Percentiles rank a stretch among this genome's conserved stretches.
Conservation (phyloP, 306 rosid species). For the Delonix regia region DNA sequence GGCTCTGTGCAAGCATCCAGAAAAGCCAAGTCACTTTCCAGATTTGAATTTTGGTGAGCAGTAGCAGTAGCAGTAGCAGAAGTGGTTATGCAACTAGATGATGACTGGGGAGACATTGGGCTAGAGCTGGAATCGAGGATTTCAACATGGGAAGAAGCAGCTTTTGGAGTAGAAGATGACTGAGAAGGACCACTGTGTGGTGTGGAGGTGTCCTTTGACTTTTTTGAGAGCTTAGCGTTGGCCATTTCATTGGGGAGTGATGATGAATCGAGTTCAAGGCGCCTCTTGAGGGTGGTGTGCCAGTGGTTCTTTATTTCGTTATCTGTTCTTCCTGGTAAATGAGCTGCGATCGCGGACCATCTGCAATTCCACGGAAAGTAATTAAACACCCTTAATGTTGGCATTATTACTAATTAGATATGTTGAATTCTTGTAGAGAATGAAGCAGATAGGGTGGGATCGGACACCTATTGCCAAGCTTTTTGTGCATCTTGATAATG, state of each 20-base stretch:
- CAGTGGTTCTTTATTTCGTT: constrained; percentile 80
- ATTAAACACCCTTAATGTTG: neutral
- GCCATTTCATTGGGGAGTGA: neutral
- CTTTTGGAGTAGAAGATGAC: no score
- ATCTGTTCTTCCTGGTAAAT: constrained; percentile 74
- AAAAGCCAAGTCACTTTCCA: neutral
- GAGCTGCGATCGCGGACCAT: constrained; percentile 73
- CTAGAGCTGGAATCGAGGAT: constrained; percentile 8
- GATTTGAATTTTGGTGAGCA: neutral
- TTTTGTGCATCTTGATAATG: neutral
- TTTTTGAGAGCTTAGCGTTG: neutral
- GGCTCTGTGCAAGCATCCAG: neutral
- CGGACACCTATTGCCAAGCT: constrained; percentile 12
- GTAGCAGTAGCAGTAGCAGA: neutral
- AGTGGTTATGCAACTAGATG: neutral
- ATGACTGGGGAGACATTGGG: neutral
- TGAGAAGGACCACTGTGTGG: neutral
- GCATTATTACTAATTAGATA: no score
- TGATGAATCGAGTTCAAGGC: neutral
- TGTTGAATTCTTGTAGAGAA: no score
- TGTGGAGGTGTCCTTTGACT: constrained; percentile 2
- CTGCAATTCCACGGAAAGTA: constrained; percentile 35
- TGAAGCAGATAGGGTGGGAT: neutral
- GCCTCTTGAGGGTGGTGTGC: constrained; percentile 68
- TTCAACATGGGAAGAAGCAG: neutral